Percentiles rank a stretch among this genome's conserved stretches.
Evolutionary conservation across 176 grass and related monocot genomes (phyloP).

Genomic region (Hsuehochloa calcarea): DNA sequence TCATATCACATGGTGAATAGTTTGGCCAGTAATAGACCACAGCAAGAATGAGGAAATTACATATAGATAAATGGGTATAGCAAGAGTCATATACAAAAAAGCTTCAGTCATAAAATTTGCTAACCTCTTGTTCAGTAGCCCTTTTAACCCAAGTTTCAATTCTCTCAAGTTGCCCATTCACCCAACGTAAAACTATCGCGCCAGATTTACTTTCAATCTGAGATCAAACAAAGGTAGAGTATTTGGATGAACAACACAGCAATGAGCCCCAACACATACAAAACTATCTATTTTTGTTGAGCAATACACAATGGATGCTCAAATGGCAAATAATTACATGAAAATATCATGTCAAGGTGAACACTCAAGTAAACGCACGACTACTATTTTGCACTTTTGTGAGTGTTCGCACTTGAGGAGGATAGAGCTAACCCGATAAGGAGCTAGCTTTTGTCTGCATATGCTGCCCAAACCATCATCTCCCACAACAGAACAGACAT

Average conservation of each 20-base stretch:
- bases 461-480: slow-evolving; percentile 75
- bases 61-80: not conserved
- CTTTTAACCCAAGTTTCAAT: slow-evolving; percentile 91
- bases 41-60: not conserved
- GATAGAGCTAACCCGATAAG: slow-evolving; percentile 64
- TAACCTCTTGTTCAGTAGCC: slow-evolving; percentile 85
- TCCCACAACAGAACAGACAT: slow-evolving; percentile 77
- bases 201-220: slow-evolving; percentile 92
- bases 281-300: not conserved
- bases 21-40: not conserved
- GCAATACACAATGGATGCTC: not conserved
- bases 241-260: slow-evolving; percentile 24
- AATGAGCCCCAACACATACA: slow-evolving; percentile 18
- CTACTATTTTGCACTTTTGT: not conserved
- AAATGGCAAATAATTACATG: not conserved
- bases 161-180: slow-evolving; percentile 93
- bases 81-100: not conserved
- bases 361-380: slow-evolving; percentile 10
- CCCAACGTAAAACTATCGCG: slow-evolving; percentile 84
- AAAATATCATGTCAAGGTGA: slow-evolving; percentile 16
- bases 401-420: slow-evolving; percentile 21
- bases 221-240: not conserved
- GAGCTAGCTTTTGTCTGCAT: slow-evolving; percentile 69
- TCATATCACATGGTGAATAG: not conserved
- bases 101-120: slow-evolving; percentile 11